These are phyloP conservation scores for Prunus davidiana DNA, from an alignment of 306 rosid species.

Conservation along the genomic window DNA sequence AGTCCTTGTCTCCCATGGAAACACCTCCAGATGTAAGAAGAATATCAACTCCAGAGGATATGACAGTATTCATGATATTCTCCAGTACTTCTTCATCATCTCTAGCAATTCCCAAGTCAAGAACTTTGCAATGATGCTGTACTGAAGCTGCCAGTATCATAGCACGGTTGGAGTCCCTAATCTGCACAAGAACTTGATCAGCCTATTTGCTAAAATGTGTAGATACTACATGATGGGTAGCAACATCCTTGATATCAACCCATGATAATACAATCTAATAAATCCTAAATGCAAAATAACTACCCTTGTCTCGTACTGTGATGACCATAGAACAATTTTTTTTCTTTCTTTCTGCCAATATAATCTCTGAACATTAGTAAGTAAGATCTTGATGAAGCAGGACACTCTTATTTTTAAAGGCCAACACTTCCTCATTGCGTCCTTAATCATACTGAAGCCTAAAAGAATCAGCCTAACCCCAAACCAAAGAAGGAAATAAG, in stretches of 20 bases:
- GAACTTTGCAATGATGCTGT: conserved; percentile 71
- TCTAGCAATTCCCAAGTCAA: conserved; percentile 80
- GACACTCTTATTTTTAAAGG: not conserved
- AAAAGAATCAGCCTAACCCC: not conserved
- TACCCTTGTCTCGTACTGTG: not conserved
- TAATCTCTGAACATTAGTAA: too few relatives aligned
- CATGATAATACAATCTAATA: not conserved
- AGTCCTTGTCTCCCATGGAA: conserved; percentile 98
- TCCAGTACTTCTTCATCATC: conserved; percentile 74
- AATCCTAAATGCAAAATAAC: not conserved
- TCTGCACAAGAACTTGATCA: conserved; percentile 51
- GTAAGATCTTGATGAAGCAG: too few relatives aligned
- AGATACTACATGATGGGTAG: not conserved
- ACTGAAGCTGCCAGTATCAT: conserved; percentile 78
- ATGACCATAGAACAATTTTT: not conserved
- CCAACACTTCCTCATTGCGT: not conserved
- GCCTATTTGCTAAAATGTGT: conserved; percentile 4
- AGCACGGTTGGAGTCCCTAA: conserved; percentile 95
- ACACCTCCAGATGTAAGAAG: conserved; percentile 97
- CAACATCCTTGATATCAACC: not conserved
- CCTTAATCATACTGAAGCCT: not conserved
- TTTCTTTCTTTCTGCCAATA: too few relatives aligned
- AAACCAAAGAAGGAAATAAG: not conserved
- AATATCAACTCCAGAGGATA: conserved; percentile 71
- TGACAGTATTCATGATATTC: conserved; percentile 62